Percentiles rank a stretch among this genome's conserved stretches.
Conservation (phyloP, 768 basidiomycete species). For the Chalciporus piperatus region DNA sequence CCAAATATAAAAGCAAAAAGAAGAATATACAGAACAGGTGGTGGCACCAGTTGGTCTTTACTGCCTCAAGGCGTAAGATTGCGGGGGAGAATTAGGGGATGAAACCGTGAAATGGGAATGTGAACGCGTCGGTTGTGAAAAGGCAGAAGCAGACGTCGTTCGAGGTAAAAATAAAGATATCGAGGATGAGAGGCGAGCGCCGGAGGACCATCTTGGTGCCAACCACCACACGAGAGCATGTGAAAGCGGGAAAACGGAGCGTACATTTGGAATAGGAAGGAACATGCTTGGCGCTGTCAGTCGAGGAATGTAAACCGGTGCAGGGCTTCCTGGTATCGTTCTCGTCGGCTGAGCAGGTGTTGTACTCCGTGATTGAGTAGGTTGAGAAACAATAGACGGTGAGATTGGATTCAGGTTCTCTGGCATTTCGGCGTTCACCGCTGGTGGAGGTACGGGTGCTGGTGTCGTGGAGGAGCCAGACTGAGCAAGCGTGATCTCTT, state of each 20-base stretch:
- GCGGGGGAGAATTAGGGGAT: neutral
- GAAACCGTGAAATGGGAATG: neutral
- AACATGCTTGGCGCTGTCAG: constrained; percentile 77
- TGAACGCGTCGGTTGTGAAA: neutral
- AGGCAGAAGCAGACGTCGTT: neutral
- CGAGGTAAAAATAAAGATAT: constrained; percentile 30
- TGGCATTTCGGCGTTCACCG: constrained; percentile 48
- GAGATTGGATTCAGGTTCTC: constrained; percentile 43
- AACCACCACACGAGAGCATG: constrained; percentile 63
- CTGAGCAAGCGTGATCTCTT: constrained; percentile 43
- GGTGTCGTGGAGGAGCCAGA: constrained; percentile 22
- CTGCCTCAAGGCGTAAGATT: constrained; percentile 6
- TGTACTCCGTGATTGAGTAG: constrained; percentile 40
- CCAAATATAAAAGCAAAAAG: neutral
- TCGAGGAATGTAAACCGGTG: constrained; percentile 58
- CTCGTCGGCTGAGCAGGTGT: constrained; percentile 37
- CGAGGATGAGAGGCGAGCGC: constrained; percentile 36
- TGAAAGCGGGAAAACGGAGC: constrained; percentile 45
- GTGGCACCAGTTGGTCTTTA: constrained; percentile 2
- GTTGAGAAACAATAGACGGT: constrained; percentile 9
- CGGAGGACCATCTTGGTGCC: constrained; percentile 34
- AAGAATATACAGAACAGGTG: constrained; percentile 4
- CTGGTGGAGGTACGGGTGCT: constrained; percentile 23
- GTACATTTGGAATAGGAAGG: constrained; percentile 86
- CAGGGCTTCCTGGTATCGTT: constrained; percentile 7